Evolutionary conservation across 495 filamentous ascomycete genomes (phyloP), one percentile per base, ranked within the genome.

Genomic region (Tuber calosporum): DNA sequence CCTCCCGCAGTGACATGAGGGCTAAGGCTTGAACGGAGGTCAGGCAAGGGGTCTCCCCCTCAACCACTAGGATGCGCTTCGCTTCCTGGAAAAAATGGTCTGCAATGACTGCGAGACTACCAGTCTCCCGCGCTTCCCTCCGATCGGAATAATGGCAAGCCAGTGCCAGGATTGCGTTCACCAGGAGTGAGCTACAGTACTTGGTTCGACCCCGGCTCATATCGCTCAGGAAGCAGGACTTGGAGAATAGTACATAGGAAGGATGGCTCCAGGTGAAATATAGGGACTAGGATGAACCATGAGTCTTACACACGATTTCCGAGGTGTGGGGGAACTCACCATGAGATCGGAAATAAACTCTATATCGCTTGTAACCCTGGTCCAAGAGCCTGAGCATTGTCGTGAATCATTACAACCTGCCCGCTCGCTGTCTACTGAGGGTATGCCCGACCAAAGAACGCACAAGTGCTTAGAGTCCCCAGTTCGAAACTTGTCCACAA

Each of bases 181-280:
- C 88, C 3, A 96, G 83, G 11, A 94, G 85, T 7, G 90, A 82
- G 8, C 89, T 93, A 82, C 88, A 93, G 79, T 90, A 91, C 58
- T 88, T 85, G 67, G 84, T 76, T 68, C 86, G 80, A 20, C 88
- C 86, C 22, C 79, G 81, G 9, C 79, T 76, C 77, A 91, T 89
- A 79, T 93, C 91, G 38, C 86, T 83, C 71, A 91, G 82, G 78
- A 96, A 94, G 70, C 91, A 86, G 68, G 89, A 87, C 69, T 92
- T 89, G 72, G 88, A 89, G 53, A 96, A 86, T 4, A 91, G 85
- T 11, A 89, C 87, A 78, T 91, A 89, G 71, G 88, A 90, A 2
- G 91, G 90, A 75, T 94, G 91, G 77, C 91, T 89, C 92, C 92
- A 95, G 79, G 87, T 88, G 73, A 96, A 94, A 82, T 92, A 94